Percentiles rank a stretch among this genome's conserved stretches.
These are phyloP conservation scores for Clonostachys solani DNA, from an alignment of 2,329 filamentous ascomycete species.

Conservation along the genomic window DNA sequence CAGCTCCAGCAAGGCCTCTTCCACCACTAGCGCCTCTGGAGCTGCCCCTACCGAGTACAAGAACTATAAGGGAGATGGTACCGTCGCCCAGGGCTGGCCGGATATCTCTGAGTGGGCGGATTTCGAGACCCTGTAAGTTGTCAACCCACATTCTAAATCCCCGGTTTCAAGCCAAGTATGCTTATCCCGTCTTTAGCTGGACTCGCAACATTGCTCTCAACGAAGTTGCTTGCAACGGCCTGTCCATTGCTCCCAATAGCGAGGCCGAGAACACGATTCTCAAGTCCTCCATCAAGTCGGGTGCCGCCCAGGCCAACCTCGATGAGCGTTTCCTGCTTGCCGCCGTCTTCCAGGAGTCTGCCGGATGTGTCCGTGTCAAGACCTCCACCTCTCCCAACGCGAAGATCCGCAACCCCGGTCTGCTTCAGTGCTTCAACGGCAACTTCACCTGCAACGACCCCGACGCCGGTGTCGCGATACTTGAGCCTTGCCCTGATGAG, in stretches of 20 bases:
- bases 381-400: neutral
- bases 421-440: neutral
- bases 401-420: neutral
- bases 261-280: neutral
- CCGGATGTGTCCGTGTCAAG: conserved; percentile 1
- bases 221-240: neutral
- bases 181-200: neutral
- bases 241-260: neutral
- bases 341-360: neutral
- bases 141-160: neutral
- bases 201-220: neutral
- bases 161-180: neutral
- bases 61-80: conserved; percentile 1
- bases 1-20: neutral
- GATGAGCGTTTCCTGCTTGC: neutral
- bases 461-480: neutral
- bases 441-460: neutral
- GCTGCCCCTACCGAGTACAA: neutral
- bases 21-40: neutral
- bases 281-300: neutral
- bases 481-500: neutral
- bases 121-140: conserved; percentile 1
- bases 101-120: neutral
- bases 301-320: neutral
- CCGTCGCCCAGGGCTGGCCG: conserved; percentile 2